A percentile compares a stretch with the other conserved stretches of the same genome.
Evolutionary conservation across 176 grass and related monocot species (phyloP).

Genomic region (Eleusine indica): DNA sequence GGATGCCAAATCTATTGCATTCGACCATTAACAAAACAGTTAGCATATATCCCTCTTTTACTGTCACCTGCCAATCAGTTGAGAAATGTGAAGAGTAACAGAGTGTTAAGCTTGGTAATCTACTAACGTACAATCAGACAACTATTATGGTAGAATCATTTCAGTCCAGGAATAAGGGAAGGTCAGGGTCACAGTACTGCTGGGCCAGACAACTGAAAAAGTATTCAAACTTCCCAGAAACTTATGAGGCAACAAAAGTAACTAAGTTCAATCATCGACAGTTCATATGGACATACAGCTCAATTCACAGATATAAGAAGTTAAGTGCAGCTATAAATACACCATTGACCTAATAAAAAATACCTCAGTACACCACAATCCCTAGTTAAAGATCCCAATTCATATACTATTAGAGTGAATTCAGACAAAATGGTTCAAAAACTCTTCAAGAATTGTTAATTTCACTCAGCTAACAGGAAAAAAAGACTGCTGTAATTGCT

Average conservation of each 20-base stretch:
- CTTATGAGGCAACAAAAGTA: conserved; percentile 9
- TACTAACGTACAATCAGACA: not conserved
- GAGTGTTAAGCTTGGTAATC: not conserved
- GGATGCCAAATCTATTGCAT: not conserved
- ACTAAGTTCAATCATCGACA: not conserved
- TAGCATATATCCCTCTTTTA: not conserved
- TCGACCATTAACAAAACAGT: not conserved
- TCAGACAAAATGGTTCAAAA: conserved; percentile 3
- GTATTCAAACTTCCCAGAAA: not conserved
- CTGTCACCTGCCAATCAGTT: not conserved
- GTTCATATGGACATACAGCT: not conserved
- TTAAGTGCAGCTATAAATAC: not conserved
- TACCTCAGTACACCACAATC: conserved; percentile 1
- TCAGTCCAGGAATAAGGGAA: not conserved
- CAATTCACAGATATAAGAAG: not conserved
- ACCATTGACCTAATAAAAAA: not conserved
- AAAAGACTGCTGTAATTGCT: not conserved
- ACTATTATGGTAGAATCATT: conserved; percentile 7
- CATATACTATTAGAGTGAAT: conserved; percentile 4
- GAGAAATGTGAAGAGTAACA: not conserved
- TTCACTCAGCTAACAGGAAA: not conserved
- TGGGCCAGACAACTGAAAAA: not conserved
- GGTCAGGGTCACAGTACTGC: not conserved
- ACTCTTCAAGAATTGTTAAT: not conserved
- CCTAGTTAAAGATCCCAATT: conserved; percentile 7